Evolutionary conservation across 148 eudicot genomes (phyloP).

Genomic region (Rhododendron henanense): DNA sequence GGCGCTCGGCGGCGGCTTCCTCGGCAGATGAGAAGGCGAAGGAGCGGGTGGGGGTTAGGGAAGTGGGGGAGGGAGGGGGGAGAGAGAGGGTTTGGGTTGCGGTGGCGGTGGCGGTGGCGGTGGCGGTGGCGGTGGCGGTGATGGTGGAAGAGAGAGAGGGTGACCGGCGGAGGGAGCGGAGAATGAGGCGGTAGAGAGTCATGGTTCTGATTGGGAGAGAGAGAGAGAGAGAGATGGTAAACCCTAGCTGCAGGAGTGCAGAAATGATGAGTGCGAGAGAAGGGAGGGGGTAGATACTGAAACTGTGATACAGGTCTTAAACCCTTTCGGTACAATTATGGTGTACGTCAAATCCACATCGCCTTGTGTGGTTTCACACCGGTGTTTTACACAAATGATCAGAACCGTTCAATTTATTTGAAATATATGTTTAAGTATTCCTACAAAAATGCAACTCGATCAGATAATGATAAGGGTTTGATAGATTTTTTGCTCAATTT

Average conservation of each 20-base stretch:
- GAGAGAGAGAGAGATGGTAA: neutral
- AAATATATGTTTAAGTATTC: no score
- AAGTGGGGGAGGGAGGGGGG: constrained; percentile 15
- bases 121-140: neutral
- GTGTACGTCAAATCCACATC: no score
- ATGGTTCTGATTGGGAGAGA: constrained; percentile 18
- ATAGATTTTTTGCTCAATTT: no score
- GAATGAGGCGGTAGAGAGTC: constrained; percentile 41
- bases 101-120: neutral
- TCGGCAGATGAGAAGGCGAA: constrained; percentile 71
- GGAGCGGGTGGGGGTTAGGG: constrained; percentile 32
- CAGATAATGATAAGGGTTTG: no score
- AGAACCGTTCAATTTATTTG: no score
- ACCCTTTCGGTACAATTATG: no score
- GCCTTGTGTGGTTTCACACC: no score
- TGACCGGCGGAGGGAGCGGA: constrained; percentile 15
- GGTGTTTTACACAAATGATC: no score
- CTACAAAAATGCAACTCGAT: no score
- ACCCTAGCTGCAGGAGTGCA: neutral
- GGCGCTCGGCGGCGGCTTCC: constrained; percentile 80
- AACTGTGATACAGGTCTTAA: no score
- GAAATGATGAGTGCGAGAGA: constrained; percentile 22
- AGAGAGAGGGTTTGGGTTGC: neutral
- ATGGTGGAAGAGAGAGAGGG: constrained; percentile 25
- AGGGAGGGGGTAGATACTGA: neutral